A percentile compares a stretch with the other conserved stretches of the same genome.
Conservation (phyloP, 2,329 filamentous ascomycete genomes). For the Fusarium humuli region DNA sequence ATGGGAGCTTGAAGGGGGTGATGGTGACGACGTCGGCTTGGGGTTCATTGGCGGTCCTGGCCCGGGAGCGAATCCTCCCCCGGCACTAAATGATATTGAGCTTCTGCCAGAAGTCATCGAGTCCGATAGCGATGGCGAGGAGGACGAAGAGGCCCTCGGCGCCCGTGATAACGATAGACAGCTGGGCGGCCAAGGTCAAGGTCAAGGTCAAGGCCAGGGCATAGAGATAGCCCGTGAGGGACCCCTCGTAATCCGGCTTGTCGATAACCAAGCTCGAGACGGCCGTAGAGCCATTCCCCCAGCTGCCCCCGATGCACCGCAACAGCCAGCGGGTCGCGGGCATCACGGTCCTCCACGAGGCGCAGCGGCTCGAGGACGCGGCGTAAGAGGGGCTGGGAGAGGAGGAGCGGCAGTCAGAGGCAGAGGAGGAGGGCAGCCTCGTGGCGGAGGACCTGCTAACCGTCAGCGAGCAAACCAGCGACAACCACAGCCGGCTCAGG, state of each 20-base stretch:
- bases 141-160: conserved; percentile 46
- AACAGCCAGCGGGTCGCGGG: conserved; percentile 45
- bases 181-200: conserved; percentile 45
- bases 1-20: conserved; percentile 90
- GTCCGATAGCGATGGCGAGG: conserved; percentile 50
- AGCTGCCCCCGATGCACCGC: conserved; percentile 48
- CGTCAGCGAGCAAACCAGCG: conserved; percentile 42
- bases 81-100: conserved; percentile 32
- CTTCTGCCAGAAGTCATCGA: conserved; percentile 48
- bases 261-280: conserved; percentile 52
- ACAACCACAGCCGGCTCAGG: conserved; percentile 31
- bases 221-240: conserved; percentile 66
- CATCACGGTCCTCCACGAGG: conserved; percentile 41
- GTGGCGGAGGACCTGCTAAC: conserved; percentile 39
- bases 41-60: conserved; percentile 57
- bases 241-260: conserved; percentile 67
- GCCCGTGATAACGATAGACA: conserved; percentile 42
- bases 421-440: conserved; percentile 45
- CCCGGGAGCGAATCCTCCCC: conserved; percentile 27
- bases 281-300: conserved; percentile 47
- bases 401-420: conserved; percentile 39
- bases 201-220: conserved; percentile 47
- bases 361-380: conserved; percentile 39
- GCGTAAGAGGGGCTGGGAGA: conserved; percentile 38
- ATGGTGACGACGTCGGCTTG: conserved; percentile 67